Conservation (phyloP, 139 green algal species). For the Coelastrella sp. region DNA sequence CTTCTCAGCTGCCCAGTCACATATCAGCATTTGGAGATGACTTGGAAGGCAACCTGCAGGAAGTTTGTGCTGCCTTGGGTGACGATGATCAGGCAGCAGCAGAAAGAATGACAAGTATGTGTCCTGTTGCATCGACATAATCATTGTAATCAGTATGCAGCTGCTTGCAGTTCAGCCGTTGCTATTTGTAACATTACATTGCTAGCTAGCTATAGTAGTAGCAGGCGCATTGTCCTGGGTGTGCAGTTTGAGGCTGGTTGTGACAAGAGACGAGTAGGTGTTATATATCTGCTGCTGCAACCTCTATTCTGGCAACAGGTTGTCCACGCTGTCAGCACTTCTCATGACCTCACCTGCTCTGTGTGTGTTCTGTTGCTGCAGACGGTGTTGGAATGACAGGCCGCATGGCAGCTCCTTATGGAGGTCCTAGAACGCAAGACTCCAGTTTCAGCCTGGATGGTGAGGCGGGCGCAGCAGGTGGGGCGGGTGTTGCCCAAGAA, state of each 20-base stretch:
- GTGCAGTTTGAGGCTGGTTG: too few species aligned
- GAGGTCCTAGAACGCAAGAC: constrained; percentile 37
- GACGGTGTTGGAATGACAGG: background rate
- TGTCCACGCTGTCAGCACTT: too few species aligned
- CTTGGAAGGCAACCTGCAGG: constrained; percentile 24
- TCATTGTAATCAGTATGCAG: too few species aligned
- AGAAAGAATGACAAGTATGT: background rate
- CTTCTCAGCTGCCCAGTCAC: constrained; percentile 52
- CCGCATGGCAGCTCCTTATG: background rate
- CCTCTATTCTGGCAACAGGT: too few species aligned
- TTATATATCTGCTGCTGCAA: too few species aligned
- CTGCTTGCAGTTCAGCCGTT: too few species aligned
- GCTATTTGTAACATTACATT: too few species aligned
- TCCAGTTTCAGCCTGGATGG: constrained; percentile 43
- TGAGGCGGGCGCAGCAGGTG: background rate
- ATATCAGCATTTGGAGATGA: constrained; percentile 66
- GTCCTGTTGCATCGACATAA: background rate
- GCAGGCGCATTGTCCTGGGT: too few species aligned
- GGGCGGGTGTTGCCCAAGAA: background rate
- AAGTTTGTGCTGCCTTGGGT: constrained; percentile 1
- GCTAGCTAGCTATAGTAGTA: too few species aligned
- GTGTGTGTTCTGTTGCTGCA: background rate
- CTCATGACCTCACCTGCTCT: background rate
- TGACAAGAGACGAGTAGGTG: too few species aligned
- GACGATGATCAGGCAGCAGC: background rate